phyloP scores from a whole-genome alignment of 768 basidiomycete species.

The Lactarius quietus region DNA sequence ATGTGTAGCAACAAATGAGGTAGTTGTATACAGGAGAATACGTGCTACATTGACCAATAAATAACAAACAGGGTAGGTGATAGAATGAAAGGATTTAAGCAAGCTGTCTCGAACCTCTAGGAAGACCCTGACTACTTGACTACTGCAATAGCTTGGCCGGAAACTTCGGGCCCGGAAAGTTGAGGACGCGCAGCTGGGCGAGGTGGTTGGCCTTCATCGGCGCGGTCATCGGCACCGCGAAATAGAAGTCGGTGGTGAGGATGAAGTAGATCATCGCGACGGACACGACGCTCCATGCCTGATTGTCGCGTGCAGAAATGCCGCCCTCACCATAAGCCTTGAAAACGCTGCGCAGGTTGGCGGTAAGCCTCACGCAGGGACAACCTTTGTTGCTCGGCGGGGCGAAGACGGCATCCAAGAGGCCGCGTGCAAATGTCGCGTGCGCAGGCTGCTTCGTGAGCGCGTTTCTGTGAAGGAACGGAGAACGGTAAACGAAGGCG shows the following conservation, averaged over 20 bases:
- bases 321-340: not conserved
- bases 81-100: not conserved
- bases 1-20: not conserved
- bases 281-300: not conserved
- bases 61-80: not conserved
- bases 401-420: not conserved
- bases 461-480: not conserved
- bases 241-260: conserved; percentile 1
- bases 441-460: conserved; percentile 6
- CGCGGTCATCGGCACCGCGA: not conserved
- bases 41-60: not conserved
- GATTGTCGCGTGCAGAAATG: not conserved
- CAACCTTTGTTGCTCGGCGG: not conserved
- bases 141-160: not conserved
- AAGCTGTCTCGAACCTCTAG: not conserved
- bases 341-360: not conserved
- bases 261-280: conserved; percentile 6
- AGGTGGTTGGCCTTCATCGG: not conserved
- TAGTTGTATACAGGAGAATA: not conserved
- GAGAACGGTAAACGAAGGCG: not conserved
- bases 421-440: not conserved
- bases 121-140: not conserved
- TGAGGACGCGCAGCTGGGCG: not conserved
- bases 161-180: not conserved
- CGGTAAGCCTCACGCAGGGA: not conserved